phyloP scores from a whole-genome alignment of 768 basidiomycete species.

The Russula sp. region DNA sequence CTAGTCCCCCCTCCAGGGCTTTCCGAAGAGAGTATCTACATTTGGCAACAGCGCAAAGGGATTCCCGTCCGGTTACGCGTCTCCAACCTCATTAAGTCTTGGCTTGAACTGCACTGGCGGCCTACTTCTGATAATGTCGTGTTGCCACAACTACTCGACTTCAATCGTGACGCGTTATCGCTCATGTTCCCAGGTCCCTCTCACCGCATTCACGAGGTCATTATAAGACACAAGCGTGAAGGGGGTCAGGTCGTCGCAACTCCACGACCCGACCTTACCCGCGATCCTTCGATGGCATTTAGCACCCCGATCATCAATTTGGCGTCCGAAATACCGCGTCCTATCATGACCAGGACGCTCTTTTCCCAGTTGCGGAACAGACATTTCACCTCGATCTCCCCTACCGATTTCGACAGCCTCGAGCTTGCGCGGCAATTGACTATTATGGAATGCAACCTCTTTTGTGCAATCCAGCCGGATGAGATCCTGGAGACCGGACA shows the following conservation, averaged over 20 bases:
- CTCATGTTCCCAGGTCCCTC: constrained; percentile 62
- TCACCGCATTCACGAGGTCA: constrained; percentile 65
- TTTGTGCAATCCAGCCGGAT: constrained; percentile 79
- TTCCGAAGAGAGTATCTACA: constrained; percentile 51
- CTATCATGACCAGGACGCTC: constrained; percentile 77
- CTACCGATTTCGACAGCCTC: constrained; percentile 90
- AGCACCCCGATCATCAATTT: constrained; percentile 47
- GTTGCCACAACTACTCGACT: constrained; percentile 49
- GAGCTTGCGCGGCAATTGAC: constrained; percentile 94
- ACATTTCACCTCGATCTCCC: constrained; percentile 52
- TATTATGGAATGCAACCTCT: constrained; percentile 86
- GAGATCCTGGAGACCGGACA: constrained; percentile 85
- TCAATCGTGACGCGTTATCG: constrained; percentile 56
- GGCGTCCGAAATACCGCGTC: constrained; percentile 73
- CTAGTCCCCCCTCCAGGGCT: constrained; percentile 56
- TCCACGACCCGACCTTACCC: constrained; percentile 56
- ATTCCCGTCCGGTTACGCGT: constrained; percentile 87
- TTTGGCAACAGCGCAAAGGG: constrained; percentile 86
- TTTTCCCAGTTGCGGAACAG: constrained; percentile 61
- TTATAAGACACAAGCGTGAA: constrained; percentile 46
- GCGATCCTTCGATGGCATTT: constrained; percentile 70
- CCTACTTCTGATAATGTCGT: constrained; percentile 64
- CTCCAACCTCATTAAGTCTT: constrained; percentile 88
- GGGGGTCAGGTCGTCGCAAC: constrained; percentile 38
- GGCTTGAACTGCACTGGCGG: constrained; percentile 91